Base-by-base conservation (phyloP, 2,329 filamentous ascomycete genomes). In the Elsinoe perseae region DNA sequence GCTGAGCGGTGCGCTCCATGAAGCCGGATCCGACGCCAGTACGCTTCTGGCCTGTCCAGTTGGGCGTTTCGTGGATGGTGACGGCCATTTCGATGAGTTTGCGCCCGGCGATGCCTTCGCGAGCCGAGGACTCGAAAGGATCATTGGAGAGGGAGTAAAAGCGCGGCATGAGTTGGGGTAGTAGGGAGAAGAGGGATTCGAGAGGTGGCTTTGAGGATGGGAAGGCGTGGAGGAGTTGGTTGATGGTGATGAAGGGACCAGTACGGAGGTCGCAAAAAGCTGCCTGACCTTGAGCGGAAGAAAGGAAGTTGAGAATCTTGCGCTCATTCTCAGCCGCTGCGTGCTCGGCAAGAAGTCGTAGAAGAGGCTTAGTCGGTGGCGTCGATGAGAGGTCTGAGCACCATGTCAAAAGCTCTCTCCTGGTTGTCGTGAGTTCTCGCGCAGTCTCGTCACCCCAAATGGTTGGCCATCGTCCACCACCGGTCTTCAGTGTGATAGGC, bases 71-170 rank as follows among this genome's bases (percentile, higher is more conserved):
- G 70, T 97, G 93, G 59, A 98, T 84, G 6, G 91, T 95, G 57
- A 98, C 93, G n/a, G 93, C 93, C 66, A 97, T 87, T 74, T 97
- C 93, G 65, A 98, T 85, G 58, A 97, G 75, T 27, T 91, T 87
- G 61, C 87, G 86, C 62, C 81, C 80, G 61, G 86, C 81, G 36
- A 82, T 80, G 61, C 86, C 86, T 60, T 83, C 80, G 20, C 84
- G 80, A 60, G 81, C 80, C 59, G 81, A 87, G 2, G 83, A 86
- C 63, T 95, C 83, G 61, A 93, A 88, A 0, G 93, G 93, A 66
- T 98, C 93, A 69, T 95, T 96, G 55, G 91, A 96, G 12, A 98
- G 83, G 3, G 92, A 97, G 75, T 98, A 98, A 77, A 98, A 98
- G 59, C 93, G 87, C 2, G 93, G 93, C 92, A 97, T 97, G 53